These are phyloP conservation scores for Candida dendrica DNA, from an alignment of 805 yeast genomes.

Conservation along the genomic window DNA sequence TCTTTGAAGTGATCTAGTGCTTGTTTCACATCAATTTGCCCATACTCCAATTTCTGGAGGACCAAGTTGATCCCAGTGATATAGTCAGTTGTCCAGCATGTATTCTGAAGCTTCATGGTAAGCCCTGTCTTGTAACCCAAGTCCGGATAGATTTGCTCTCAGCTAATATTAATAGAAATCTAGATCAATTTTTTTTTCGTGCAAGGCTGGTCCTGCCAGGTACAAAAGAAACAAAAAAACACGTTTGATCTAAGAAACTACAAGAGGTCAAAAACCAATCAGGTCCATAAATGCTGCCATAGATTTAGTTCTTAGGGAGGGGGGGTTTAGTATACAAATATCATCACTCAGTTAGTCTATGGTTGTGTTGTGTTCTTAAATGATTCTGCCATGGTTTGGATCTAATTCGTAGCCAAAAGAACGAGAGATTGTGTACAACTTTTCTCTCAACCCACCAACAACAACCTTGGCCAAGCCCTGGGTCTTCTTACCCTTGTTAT, in stretches of 20 bases:
- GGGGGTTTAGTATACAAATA: not conserved
- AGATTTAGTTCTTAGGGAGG: too few relatives aligned
- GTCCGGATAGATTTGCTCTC: too few relatives aligned
- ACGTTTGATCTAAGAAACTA: too few relatives aligned
- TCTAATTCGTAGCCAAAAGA: slow-evolving; percentile 62
- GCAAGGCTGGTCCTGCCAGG: not conserved
- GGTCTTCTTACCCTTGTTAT: slow-evolving; percentile 31
- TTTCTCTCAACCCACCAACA: slow-evolving; percentile 45
- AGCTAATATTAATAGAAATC: too few relatives aligned
- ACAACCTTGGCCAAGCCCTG: slow-evolving; percentile 65
- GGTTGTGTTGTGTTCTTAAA: slow-evolving; percentile 5
- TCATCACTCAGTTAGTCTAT: not conserved
- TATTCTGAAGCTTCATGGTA: slow-evolving; percentile 9
- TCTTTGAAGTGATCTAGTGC: slow-evolving; percentile 13
- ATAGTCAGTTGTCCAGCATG: slow-evolving; percentile 26
- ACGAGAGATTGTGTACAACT: slow-evolving; percentile 37
- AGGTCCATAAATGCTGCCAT: too few relatives aligned
- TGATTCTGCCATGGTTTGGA: slow-evolving; percentile 44
- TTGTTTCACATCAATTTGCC: slow-evolving; percentile 10
- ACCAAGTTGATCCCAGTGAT: slow-evolving; percentile 21
- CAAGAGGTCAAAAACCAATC: not conserved
- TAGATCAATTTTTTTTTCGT: not conserved
- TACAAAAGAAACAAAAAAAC: too few relatives aligned
- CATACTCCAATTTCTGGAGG: slow-evolving; percentile 11
- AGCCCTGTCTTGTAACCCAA: not conserved